Evolutionary conservation across 371 early-diverging fungal genomes (phyloP).

Genomic region (Mortierella sp.): DNA sequence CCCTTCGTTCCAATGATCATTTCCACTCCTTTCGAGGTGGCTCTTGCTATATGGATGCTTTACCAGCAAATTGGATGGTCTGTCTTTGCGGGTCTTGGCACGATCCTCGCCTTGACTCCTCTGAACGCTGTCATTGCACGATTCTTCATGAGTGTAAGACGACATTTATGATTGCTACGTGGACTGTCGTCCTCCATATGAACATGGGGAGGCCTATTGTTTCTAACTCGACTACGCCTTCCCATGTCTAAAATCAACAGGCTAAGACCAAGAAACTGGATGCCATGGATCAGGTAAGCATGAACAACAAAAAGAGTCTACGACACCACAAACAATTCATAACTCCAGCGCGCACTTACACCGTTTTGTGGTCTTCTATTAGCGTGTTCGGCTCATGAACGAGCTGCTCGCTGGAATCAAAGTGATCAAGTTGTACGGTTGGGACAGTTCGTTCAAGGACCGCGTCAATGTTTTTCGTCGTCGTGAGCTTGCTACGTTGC

Average conservation of each 20-base stretch:
- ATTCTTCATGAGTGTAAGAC: constrained; percentile 35
- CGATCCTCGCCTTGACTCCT: constrained; percentile 59
- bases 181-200: background rate
- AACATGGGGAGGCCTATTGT: constrained; percentile 40
- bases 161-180: background rate
- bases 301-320: background rate
- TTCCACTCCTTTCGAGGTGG: constrained; percentile 56
- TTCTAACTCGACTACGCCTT: background rate
- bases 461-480: constrained; percentile 29
- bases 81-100: constrained; percentile 62
- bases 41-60: constrained; percentile 58
- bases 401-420: constrained; percentile 60
- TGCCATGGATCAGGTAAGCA: constrained; percentile 28
- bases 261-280: constrained; percentile 31
- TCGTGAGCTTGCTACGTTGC: constrained; percentile 37
- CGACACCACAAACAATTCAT: background rate
- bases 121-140: constrained; percentile 60
- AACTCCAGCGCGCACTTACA: too few species aligned
- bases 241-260: background rate
- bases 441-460: constrained; percentile 45
- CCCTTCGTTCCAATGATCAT: constrained; percentile 57
- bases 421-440: constrained; percentile 61
- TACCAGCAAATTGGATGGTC: constrained; percentile 64
- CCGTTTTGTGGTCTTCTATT: background rate
- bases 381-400: constrained; percentile 52